Evolutionary conservation across 2,329 filamentous ascomycete species (phyloP).

Genomic region (Truncatella angustata): DNA sequence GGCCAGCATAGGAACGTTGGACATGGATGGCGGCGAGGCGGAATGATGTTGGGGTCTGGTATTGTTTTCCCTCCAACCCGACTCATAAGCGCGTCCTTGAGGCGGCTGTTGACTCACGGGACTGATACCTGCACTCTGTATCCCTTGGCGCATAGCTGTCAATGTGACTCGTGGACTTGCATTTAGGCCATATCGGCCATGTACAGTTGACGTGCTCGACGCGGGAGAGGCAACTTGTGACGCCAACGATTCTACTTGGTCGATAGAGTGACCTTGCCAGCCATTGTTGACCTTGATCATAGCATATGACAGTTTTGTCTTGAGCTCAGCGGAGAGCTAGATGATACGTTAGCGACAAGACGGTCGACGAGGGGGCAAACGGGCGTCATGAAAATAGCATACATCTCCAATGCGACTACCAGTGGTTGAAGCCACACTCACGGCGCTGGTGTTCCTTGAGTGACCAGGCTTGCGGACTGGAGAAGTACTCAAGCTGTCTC

Average conservation of each 20-base stretch:
- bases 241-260: constrained; percentile 73
- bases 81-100: constrained; percentile 37
- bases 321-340: constrained; percentile 57
- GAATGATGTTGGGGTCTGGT: constrained; percentile 33
- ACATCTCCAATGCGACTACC: constrained; percentile 78
- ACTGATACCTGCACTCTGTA: constrained; percentile 29
- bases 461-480: constrained; percentile 52
- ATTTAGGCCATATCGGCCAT: constrained; percentile 49
- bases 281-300: constrained; percentile 92
- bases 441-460: constrained; percentile 69
- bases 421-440: constrained; percentile 59
- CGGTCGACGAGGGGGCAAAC: no score
- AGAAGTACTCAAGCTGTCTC: constrained; percentile 41
- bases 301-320: constrained; percentile 83
- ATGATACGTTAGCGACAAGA: constrained; percentile 4
- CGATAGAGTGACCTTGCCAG: constrained; percentile 76
- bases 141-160: constrained; percentile 32
- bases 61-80: constrained; percentile 43
- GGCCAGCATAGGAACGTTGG: constrained; percentile 41
- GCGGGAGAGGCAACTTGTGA: constrained; percentile 66
- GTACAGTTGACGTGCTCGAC: constrained; percentile 55
- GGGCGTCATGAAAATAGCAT: constrained; percentile 26
- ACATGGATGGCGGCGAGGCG: constrained; percentile 34
- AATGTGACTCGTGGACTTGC: constrained; percentile 51
- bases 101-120: constrained; percentile 22